Evolutionary conservation across 2,329 filamentous ascomycete genomes (phyloP).

Genomic region (Arthrobotrys megalospora): DNA sequence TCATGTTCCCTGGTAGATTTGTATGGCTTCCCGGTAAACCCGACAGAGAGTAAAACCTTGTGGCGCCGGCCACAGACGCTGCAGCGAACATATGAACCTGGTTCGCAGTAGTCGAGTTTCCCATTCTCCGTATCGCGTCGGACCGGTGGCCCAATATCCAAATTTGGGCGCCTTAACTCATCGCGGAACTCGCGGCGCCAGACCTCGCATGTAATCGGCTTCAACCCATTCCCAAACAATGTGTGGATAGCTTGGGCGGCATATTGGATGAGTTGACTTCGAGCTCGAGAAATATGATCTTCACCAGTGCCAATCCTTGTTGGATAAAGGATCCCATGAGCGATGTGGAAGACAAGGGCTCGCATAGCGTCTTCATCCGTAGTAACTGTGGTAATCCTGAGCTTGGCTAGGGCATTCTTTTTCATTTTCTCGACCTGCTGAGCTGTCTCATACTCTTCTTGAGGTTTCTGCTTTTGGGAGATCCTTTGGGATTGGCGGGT

Average conservation of each 20-base stretch:
- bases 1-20: slow-evolving; percentile 22
- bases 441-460: background rate
- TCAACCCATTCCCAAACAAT: slow-evolving; percentile 22
- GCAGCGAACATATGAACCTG: slow-evolving; percentile 25
- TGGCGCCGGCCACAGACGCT: slow-evolving; percentile 52
- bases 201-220: slow-evolving; percentile 15
- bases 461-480: too few relatives aligned
- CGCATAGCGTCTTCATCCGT: slow-evolving; percentile 9
- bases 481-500: too few relatives aligned
- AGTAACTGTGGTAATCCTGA: background rate
- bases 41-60: slow-evolving; percentile 1
- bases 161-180: slow-evolving; percentile 17
- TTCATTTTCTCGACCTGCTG: background rate
- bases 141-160: slow-evolving; percentile 4
- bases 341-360: slow-evolving; percentile 29
- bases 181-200: slow-evolving; percentile 53
- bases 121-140: slow-evolving; percentile 11
- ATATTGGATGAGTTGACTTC: slow-evolving; percentile 1
- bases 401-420: background rate
- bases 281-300: slow-evolving; percentile 7
- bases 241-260: slow-evolving; percentile 24
- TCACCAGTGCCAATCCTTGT: slow-evolving; percentile 2
- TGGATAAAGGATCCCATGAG: slow-evolving; percentile 21
- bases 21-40: slow-evolving; percentile 39
- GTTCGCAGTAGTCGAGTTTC: background rate